Evolutionary conservation across 495 filamentous ascomycete species (phyloP).

Genomic region (Penicillium angulare): DNA sequence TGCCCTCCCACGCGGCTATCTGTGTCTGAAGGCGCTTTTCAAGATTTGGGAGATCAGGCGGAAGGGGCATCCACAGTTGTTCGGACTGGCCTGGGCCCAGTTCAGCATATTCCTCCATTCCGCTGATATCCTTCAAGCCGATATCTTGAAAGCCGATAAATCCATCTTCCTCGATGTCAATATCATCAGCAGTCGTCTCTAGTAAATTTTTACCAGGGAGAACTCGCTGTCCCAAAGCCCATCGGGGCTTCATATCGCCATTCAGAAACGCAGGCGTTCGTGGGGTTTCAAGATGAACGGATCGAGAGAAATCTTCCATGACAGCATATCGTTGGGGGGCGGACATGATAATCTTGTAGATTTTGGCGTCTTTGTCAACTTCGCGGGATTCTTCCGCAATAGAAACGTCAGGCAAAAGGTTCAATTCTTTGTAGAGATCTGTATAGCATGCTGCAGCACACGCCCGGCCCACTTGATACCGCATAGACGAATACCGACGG

Average conservation of each 20-base stretch:
- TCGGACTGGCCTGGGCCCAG: constrained; percentile 10
- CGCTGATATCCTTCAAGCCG: constrained; percentile 10
- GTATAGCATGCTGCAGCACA: constrained; percentile 29
- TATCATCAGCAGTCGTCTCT: constrained; percentile 13
- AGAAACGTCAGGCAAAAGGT: constrained; percentile 24
- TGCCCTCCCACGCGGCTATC: constrained; percentile 26
- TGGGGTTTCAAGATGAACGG: constrained; percentile 16
- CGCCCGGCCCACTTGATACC: constrained; percentile 23
- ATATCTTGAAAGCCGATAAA: constrained; percentile 15
- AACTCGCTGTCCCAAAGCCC: constrained; percentile 13
- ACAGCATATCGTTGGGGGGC: constrained; percentile 19
- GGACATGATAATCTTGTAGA: constrained; percentile 27
- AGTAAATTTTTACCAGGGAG: constrained; percentile 9
- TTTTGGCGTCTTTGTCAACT: constrained; percentile 14
- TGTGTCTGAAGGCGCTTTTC: constrained; percentile 24
- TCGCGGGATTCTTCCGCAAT: constrained; percentile 29
- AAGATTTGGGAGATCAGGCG: constrained; percentile 23
- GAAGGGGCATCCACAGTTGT: constrained; percentile 21
- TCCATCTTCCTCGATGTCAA: constrained; percentile 24
- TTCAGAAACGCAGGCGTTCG: constrained; percentile 21
- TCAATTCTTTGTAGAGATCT: constrained; percentile 28
- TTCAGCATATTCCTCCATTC: constrained; percentile 9
- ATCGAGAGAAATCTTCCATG: constrained; percentile 29
- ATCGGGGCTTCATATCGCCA: constrained; percentile 28
- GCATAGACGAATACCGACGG: constrained; percentile 14